These are phyloP conservation scores for Penicillium manginii DNA, from an alignment of 495 filamentous ascomycete species.

Conservation along the genomic window DNA sequence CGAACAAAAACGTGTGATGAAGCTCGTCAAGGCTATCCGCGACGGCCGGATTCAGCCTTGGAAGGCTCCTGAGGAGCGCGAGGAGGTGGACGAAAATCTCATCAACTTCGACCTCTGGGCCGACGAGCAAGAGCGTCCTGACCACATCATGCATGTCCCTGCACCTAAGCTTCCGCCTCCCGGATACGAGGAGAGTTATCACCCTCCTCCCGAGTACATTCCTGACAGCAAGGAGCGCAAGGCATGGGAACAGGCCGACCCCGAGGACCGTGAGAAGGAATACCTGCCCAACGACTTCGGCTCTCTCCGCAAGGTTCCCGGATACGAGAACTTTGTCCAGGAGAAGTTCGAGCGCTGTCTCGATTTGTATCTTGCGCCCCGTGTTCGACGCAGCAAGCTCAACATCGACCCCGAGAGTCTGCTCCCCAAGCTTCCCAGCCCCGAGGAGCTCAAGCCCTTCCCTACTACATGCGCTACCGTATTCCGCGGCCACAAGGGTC, in stretches of 20 bases:
- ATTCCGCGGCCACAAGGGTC: constrained; percentile 85
- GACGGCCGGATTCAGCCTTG: constrained; percentile 95
- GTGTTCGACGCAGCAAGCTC: constrained; percentile 88
- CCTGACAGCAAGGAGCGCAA: constrained; percentile 83
- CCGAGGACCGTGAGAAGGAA: constrained; percentile 88
- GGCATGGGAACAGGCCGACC: constrained; percentile 85
- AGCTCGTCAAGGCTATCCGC: constrained; percentile 92
- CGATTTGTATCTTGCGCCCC: constrained; percentile 92
- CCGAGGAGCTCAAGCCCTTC: constrained; percentile 91
- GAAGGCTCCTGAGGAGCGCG: constrained; percentile 74
- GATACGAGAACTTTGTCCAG: constrained; percentile 88
- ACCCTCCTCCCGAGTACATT: constrained; percentile 94
- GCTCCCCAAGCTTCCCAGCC: constrained; percentile 91
- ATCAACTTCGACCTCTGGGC: constrained; percentile 94
- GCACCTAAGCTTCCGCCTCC: constrained; percentile 94
- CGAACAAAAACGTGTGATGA: constrained; percentile 96
- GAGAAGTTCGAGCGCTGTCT: constrained; percentile 95
- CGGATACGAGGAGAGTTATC: constrained; percentile 92
- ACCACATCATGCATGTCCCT: constrained; percentile 93
- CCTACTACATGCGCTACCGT: constrained; percentile 83
- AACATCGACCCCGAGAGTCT: constrained; percentile 96
- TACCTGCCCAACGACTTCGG: constrained; percentile 81
- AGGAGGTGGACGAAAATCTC: constrained; percentile 68
- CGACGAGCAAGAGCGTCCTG: constrained; percentile 78
- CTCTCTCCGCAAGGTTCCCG: constrained; percentile 87